phyloP scores from a whole-genome alignment of 208 protist species.

The Herpetomonas tarakana region DNA sequence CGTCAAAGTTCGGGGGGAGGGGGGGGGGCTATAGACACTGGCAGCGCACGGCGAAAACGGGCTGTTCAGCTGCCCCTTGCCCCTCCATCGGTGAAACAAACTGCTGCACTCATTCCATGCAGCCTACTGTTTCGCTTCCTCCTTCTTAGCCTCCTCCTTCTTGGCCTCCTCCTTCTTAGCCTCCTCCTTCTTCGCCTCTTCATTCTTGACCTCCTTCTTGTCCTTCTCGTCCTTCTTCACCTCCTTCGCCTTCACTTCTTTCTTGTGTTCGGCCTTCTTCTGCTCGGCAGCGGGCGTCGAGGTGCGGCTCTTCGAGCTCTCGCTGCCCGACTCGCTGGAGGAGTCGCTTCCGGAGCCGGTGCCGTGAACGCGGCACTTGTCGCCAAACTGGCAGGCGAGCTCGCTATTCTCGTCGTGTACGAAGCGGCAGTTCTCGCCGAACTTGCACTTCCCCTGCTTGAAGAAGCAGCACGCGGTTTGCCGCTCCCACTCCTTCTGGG shows the following conservation, averaged over 20 bases:
- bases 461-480: conserved; percentile 83
- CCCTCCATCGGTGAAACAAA: too few species aligned
- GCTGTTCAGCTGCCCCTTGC: too few species aligned
- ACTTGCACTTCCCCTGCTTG: conserved; percentile 79
- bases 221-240: not conserved
- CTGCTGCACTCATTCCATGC: too few species aligned
- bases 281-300: conserved; percentile 10
- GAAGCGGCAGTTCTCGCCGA: conserved; percentile 74
- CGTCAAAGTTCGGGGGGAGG: too few species aligned
- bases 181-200: not conserved
- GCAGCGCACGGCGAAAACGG: too few species aligned
- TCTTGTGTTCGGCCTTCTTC: not conserved
- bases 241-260: conserved; percentile 6
- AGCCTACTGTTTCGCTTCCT: too few species aligned
- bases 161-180: too few species aligned
- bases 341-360: too few species aligned
- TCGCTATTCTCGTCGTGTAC: conserved; percentile 61
- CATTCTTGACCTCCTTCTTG: not conserved
- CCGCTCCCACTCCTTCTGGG: conserved; percentile 67
- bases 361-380: conserved; percentile 58
- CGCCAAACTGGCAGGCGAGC: conserved; percentile 65
- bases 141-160: not conserved
- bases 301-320: conserved; percentile 1
- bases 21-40: too few species aligned
- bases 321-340: too few species aligned